Evolutionary conservation across 202 grass and related monocot species (phyloP).

Genomic region (Hordeum pubiflorum): DNA sequence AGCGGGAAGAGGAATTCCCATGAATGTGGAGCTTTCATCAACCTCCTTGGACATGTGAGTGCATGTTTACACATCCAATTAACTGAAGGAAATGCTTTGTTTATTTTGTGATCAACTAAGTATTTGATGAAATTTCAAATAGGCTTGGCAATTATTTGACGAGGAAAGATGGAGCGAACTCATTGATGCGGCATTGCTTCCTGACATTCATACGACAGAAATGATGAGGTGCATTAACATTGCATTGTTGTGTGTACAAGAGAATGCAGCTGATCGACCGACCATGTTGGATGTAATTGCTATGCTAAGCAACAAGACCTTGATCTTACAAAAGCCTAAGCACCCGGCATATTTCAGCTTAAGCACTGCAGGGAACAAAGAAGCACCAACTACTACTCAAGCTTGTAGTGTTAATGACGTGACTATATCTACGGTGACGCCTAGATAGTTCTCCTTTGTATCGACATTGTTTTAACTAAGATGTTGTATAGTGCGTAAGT

Average conservation of each 20-base stretch:
- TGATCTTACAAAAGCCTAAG: slow-evolving; percentile 29
- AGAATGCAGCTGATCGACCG: neutral
- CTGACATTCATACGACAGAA: neutral
- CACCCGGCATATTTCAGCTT: slow-evolving; percentile 49
- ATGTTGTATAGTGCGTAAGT: neutral
- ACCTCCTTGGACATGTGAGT: slow-evolving; percentile 51
- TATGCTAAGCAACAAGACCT: neutral
- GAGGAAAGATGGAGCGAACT: slow-evolving; percentile 37
- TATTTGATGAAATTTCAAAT: neutral
- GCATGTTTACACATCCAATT: neutral
- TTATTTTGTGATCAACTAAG: neutral
- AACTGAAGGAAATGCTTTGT: neutral
- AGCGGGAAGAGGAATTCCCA: slow-evolving; percentile 38
- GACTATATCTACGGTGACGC: neutral
- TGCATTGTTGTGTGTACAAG: neutral
- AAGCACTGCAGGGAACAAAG: neutral
- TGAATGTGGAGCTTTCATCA: slow-evolving; percentile 35
- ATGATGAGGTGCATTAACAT: slow-evolving; percentile 6
- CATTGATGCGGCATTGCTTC: slow-evolving; percentile 29
- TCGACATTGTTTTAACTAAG: neutral
- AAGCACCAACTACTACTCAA: neutral
- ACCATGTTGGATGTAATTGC: neutral
- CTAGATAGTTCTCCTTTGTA: neutral
- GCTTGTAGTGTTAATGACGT: slow-evolving; percentile 10
- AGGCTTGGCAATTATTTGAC: neutral